phyloP scores from a whole-genome alignment of 805 yeast genomes.

The Yarrowia sp. region DNA sequence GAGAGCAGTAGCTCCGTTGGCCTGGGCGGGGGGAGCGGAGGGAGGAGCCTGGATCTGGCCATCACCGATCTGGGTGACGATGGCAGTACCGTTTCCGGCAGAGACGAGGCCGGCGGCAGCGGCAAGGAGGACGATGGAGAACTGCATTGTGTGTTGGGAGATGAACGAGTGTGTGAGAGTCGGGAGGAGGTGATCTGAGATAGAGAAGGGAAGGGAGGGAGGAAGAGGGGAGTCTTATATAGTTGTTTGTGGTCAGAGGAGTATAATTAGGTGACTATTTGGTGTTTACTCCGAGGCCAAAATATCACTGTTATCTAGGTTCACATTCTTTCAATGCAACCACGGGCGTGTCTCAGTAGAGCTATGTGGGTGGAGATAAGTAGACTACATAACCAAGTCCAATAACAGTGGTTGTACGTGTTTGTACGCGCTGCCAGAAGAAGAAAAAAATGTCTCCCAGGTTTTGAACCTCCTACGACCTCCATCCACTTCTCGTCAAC shows the following conservation, averaged over 20 bases:
- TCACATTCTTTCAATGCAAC: slow-evolving; percentile 14
- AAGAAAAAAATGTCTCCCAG: too few species aligned
- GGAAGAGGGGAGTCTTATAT: neutral
- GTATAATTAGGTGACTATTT: neutral
- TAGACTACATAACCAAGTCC: too few species aligned
- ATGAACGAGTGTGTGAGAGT: neutral
- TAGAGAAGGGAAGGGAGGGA: neutral
- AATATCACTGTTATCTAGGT: slow-evolving; percentile 2
- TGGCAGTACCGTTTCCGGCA: slow-evolving; percentile 6
- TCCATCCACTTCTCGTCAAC: too few species aligned
- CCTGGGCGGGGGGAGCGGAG: slow-evolving; percentile 11
- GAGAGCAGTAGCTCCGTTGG: slow-evolving; percentile 16
- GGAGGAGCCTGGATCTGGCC: slow-evolving; percentile 23
- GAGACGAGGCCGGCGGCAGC: slow-evolving; percentile 7
- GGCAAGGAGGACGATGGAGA: neutral
- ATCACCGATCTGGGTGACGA: slow-evolving; percentile 15
- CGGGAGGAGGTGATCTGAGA: neutral
- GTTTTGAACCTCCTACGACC: too few species aligned
- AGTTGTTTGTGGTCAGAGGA: neutral
- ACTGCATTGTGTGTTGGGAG: neutral
- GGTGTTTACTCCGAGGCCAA: neutral
- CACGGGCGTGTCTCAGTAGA: neutral
- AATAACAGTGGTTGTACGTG: too few species aligned
- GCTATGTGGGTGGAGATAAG: too few species aligned
- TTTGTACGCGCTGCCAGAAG: too few species aligned